These are phyloP conservation scores for Closterium sp. DNA, from an alignment of 139 green algal genomes.

Conservation along the genomic window DNA sequence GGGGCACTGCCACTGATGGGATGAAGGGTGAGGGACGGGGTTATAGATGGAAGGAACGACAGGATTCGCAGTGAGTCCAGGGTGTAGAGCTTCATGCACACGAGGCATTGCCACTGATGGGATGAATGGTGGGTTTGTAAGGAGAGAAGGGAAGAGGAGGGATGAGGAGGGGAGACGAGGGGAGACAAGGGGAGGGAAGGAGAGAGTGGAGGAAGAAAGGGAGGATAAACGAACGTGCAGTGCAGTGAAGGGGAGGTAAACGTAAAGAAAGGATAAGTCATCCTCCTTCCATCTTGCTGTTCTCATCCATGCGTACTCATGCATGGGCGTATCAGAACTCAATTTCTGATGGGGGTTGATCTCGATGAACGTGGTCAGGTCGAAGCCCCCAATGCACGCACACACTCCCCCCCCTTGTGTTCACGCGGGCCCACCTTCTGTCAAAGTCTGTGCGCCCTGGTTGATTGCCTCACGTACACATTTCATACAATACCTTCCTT, in stretches of 20 bases:
- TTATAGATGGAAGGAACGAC: constrained; percentile 39
- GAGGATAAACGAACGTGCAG: no score
- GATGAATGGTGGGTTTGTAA: not conserved
- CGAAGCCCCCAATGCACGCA: constrained; percentile 29
- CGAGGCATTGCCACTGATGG: constrained; percentile 44
- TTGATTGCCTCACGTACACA: no score
- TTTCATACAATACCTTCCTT: constrained; percentile 42
- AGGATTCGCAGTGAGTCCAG: constrained; percentile 36
- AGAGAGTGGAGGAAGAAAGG: no score
- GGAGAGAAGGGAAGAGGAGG: not conserved
- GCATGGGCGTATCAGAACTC: no score
- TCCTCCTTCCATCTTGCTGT: no score
- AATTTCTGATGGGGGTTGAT: no score
- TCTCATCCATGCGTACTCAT: no score
- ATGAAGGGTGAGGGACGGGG: not conserved
- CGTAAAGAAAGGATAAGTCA: no score
- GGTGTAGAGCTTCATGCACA: constrained; percentile 32
- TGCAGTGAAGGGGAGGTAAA: no score
- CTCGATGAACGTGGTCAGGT: constrained; percentile 34
- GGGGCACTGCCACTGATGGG: constrained; percentile 44
- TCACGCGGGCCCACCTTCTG: no score
- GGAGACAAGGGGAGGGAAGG: not conserved
- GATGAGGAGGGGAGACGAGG: not conserved
- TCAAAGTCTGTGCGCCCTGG: no score
- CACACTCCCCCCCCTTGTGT: no score